Percentiles rank a stretch among this genome's conserved stretches.
phyloP scores from a whole-genome alignment of 1,139 yeast genomes.

The Suhomyces atakaporum region DNA sequence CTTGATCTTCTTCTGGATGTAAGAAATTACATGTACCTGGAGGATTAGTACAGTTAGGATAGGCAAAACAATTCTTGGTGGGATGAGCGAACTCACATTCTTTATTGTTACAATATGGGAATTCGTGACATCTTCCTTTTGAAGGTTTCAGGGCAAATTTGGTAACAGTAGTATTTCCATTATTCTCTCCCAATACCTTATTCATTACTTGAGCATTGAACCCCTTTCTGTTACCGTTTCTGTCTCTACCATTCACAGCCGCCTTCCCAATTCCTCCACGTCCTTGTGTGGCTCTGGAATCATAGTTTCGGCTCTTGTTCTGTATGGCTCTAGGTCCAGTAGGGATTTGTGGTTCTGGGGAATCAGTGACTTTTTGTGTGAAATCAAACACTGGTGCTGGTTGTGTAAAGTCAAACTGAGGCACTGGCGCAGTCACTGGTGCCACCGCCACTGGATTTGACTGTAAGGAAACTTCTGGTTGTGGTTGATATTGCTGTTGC shows the following conservation, averaged over 20 bases:
- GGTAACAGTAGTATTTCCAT: constrained; percentile 25
- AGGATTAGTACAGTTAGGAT: constrained; percentile 75
- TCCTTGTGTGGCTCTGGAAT: constrained; percentile 10
- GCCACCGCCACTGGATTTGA: not conserved
- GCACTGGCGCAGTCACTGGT: constrained; percentile 8
- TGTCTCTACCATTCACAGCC: constrained; percentile 4
- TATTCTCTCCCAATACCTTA: constrained; percentile 39
- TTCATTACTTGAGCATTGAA: constrained; percentile 43
- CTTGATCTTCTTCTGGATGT: constrained; percentile 85
- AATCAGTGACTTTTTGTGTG: not conserved
- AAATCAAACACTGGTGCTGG: constrained; percentile 2
- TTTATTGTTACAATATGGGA: constrained; percentile 73
- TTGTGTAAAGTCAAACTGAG: constrained; percentile 9
- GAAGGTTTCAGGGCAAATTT: constrained; percentile 35
- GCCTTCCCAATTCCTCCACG: constrained; percentile 17
- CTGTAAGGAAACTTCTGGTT: too few species aligned
- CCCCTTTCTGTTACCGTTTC: constrained; percentile 20
- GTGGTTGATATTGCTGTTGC: too few species aligned
- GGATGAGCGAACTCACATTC: constrained; percentile 81
- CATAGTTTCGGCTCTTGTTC: constrained; percentile 14
- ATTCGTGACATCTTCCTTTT: constrained; percentile 70
- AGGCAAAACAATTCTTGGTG: constrained; percentile 70
- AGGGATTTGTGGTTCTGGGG: constrained; percentile 10
- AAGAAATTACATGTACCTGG: constrained; percentile 81
- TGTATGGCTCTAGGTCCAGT: constrained; percentile 18